These are phyloP conservation scores for Choanephora cucurbitarum DNA, from an alignment of 371 early-diverging fungal genomes.

Conservation along the genomic window DNA sequence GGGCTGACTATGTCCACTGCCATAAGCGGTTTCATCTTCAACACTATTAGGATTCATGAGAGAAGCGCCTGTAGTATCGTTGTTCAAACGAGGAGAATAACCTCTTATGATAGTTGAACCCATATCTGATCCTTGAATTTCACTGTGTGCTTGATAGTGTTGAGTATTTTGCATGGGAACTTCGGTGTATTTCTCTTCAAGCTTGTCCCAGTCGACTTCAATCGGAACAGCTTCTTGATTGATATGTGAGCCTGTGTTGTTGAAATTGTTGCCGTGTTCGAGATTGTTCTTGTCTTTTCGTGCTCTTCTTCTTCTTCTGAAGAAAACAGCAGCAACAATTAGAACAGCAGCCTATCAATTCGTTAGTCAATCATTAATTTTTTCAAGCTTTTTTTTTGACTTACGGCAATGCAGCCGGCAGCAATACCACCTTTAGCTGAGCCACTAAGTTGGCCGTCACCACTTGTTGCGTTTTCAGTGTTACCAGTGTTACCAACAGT, in stretches of 20 bases:
- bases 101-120: not conserved
- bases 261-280: too few species aligned
- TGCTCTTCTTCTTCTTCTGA: not conserved
- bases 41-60: too few species aligned
- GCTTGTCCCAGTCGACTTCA: conserved; percentile 12
- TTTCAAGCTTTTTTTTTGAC: not conserved
- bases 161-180: not conserved
- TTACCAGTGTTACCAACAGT: not conserved
- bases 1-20: too few species aligned
- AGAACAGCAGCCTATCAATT: not conserved
- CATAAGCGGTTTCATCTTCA: too few species aligned
- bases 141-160: not conserved
- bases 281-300: not conserved
- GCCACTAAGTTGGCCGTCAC: not conserved
- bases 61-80: too few species aligned
- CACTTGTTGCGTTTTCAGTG: too few species aligned
- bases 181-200: conserved; percentile 8
- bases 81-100: too few species aligned
- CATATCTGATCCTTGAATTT: not conserved
- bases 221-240: not conserved
- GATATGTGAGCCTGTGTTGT: not conserved
- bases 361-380: not conserved
- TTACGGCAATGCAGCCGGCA: conserved; percentile 4
- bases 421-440: conserved; percentile 8
- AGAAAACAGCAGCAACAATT: not conserved